Conservation (phyloP, 202 grass and related monocot genomes). For the Panicum virgatum region DNA sequence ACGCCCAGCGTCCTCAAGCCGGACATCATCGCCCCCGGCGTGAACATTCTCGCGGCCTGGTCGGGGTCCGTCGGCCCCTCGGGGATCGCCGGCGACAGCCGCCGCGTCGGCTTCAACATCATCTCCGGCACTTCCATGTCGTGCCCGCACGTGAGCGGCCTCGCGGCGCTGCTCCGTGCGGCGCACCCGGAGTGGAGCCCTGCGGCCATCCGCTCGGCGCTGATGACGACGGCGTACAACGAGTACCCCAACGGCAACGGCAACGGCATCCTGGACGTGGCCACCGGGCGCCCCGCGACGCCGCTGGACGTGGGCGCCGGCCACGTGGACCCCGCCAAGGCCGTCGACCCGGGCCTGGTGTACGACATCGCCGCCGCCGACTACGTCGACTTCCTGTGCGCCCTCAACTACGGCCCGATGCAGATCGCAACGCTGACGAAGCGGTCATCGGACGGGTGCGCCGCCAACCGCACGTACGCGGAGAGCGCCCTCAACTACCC, state of each 20-base stretch:
- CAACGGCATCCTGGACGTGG: constrained; percentile 66
- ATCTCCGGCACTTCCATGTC: constrained; percentile 97
- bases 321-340: constrained; percentile 79
- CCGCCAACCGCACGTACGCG: constrained; percentile 42
- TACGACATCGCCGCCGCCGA: constrained; percentile 72
- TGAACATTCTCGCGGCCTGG: constrained; percentile 94
- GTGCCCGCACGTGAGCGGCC: constrained; percentile 95
- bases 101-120: constrained; percentile 83
- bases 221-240: constrained; percentile 82
- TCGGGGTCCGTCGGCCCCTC: constrained; percentile 70
- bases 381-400: constrained; percentile 96
- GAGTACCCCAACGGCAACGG: constrained; percentile 65
- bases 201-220: constrained; percentile 72
- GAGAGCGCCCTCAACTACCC: constrained; percentile 88
- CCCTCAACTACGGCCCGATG: constrained; percentile 65
- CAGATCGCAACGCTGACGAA: constrained; percentile 76
- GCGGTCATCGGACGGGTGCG: constrained; percentile 53
- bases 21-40: constrained; percentile 85
- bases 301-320: constrained; percentile 94
- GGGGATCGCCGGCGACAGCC: constrained; percentile 53
- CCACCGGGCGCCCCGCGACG: constrained; percentile 62
- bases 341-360: constrained; percentile 74
- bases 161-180: constrained; percentile 69
- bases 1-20: constrained; percentile 80
- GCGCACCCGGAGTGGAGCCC: constrained; percentile 89